Percentiles rank a stretch among this genome's conserved stretches.
phyloP scores from a whole-genome alignment of 768 basidiomycete species.

The Suillus subaureus region DNA sequence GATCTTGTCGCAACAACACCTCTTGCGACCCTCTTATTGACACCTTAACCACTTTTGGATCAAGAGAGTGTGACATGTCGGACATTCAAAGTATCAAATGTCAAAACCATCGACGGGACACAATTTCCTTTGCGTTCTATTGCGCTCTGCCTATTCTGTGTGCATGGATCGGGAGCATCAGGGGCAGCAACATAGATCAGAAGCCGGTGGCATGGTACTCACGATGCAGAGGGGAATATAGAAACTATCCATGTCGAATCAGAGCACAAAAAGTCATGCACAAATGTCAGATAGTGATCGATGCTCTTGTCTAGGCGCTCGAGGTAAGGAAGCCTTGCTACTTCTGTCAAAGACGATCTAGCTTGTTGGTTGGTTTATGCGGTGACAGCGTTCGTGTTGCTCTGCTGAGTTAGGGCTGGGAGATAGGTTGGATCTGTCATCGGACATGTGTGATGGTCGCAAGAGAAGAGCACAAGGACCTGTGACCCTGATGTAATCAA shows the following conservation, averaged over 20 bases:
- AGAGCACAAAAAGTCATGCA: constrained; percentile 18
- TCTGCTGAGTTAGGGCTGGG: constrained; percentile 15
- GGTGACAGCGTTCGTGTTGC: constrained; percentile 15
- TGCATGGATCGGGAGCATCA: constrained; percentile 21
- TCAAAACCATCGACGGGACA: constrained; percentile 15
- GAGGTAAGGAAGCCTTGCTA: neutral
- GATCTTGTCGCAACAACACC: constrained; percentile 7
- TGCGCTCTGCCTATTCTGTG: constrained; percentile 23
- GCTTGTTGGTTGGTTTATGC: constrained; percentile 11
- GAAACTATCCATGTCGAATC: constrained; percentile 17
- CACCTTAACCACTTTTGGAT: neutral
- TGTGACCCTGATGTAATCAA: neutral
- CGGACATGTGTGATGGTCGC: constrained; percentile 20
- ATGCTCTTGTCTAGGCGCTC: constrained; percentile 14
- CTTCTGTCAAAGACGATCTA: constrained; percentile 16
- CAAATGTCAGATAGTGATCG: constrained; percentile 11
- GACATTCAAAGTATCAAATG: constrained; percentile 17
- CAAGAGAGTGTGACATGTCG: constrained; percentile 7
- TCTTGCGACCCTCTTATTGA: constrained; percentile 8
- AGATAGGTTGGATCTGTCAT: too few species aligned
- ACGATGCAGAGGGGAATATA: constrained; percentile 25
- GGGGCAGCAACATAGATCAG: neutral
- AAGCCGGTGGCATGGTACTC: constrained; percentile 17
- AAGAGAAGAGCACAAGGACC: neutral
- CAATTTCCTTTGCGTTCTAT: constrained; percentile 22